A percentile compares a stretch with the other conserved stretches of the same genome.
These are phyloP conservation scores for Colletotrichum costaricense DNA, from an alignment of 2,329 filamentous ascomycete genomes.

Conservation along the genomic window DNA sequence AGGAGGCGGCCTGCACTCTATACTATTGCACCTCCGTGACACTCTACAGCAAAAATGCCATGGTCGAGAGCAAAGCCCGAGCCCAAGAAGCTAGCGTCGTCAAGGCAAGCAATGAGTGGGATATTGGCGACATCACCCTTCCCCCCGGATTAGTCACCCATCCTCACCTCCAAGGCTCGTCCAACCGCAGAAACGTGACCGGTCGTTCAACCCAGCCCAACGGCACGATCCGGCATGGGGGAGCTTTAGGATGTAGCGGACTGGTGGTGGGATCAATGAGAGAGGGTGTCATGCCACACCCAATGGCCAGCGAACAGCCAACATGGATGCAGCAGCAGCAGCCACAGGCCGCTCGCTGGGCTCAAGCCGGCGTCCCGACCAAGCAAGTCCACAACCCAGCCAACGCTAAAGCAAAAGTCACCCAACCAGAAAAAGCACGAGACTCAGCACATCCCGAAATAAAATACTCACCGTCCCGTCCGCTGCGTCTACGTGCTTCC, in stretches of 20 bases:
- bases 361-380: background rate
- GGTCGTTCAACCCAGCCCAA: conserved; percentile 3
- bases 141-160: conserved; percentile 16
- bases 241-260: background rate
- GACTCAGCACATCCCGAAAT: background rate
- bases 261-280: background rate
- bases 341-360: background rate
- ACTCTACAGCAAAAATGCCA: background rate
- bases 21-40: too few species aligned
- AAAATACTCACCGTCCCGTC: background rate
- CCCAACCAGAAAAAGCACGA: background rate
- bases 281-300: background rate
- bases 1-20: background rate
- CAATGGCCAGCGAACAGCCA: background rate
- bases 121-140: background rate
- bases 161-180: background rate
- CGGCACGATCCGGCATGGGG: conserved; percentile 12
- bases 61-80: background rate
- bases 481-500: background rate
- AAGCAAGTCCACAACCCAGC: background rate
- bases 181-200: background rate
- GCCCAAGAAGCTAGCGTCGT: too few species aligned
- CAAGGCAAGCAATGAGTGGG: background rate
- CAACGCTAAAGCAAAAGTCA: background rate
- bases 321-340: background rate